Evolutionary conservation across 257 asterid genomes (phyloP), one percentile per base, ranked within the genome.

Genomic region (Ophiorrhiza pumila): DNA sequence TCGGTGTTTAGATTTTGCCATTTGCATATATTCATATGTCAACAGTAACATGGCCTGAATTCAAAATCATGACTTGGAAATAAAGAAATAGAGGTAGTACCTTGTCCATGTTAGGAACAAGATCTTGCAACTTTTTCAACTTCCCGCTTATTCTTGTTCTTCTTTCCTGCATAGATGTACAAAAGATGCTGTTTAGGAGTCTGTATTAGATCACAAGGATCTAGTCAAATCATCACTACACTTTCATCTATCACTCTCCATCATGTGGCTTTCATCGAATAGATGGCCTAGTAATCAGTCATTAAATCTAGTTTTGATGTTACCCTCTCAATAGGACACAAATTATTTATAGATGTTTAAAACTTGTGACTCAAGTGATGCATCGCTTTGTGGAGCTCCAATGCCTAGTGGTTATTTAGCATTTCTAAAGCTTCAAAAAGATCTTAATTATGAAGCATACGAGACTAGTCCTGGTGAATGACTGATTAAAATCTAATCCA

Each of bases 51-150:
- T 4, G n/a, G n/a, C n/a, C n/a, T 12, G 45, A 17, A 34, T 0
- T 15, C 42, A 20, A 68, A 49, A n/a, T n/a, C n/a, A 47, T 34
- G 32, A 23, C 11, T 18, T 3, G 23, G 47, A 11, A 23, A 0
- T 4, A 34, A 22, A 45, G 53, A 32, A 15, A 20, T 7, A 27
- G 22, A 20, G 23, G 35, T 60, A 41, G 10, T 78, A 90, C 98
- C 96, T 93, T 93, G 79, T 93, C 98, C 98, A 93, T 93, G 85
- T 93, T 93, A 12, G 98, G 98, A 72, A 93, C 98, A 81, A 91
- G 96, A 68, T 91, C 97, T 70, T 93, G 98, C 71, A 93, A 74
- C 76, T 93, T 93, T 80, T 87, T 93, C 72, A 93, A 73, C 76
- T 88, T 91, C 39, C 93, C 96, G n/a, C 96, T 93, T 69, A 93